Base-by-base conservation (phyloP, 805 yeast species). In the Hyphopichia homilentoma region DNA sequence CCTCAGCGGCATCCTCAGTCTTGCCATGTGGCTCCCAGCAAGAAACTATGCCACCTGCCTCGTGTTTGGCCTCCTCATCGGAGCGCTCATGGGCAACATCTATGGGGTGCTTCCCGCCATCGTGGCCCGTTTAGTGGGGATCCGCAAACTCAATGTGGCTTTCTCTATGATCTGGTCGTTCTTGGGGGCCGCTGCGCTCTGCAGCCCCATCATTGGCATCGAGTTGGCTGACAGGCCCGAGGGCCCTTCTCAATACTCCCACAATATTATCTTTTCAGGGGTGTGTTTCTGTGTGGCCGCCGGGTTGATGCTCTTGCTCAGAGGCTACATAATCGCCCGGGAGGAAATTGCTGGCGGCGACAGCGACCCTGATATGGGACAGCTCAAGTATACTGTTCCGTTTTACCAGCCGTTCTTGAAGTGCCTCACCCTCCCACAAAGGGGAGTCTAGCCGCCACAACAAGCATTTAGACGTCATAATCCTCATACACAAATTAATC, bases 241-340 rank as follows among this genome's bases (percentile, higher is more conserved):
- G 8, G 62, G 61, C 25, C 71, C 79, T 5, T 52, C 59, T 6
- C 77, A 71, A 43, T 81, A 78, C 54, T 46, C 55, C 15, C 46
- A 74, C 39, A 75, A 82, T 6, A 65, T 80, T 1, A 63, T 79
- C 1, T 80, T 79, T 49, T 73, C 79, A 14, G 87, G 86, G 0
- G 48, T 61, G n/a, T 58, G 72, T 4, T 79, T 72, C 48, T 38
- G 73, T 14, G 74, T 57, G 7, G 70, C 77, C 7, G 67, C 75
- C 1, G 17, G 64, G 1, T 35, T 52, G 13, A 50, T 76, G 25
- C 52, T 70, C 32, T 21, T 74, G 3, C 44, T 77, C 34, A 62
- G 86, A 48, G 81, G 77, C 1, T 77, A 77, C 61, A 36, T 79
- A 8, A 61, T 74, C 16, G 73, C 74, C 11, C 60, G 85, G 42